A percentile compares a stretch with the other conserved stretches of the same genome.
Evolutionary conservation across 352 stramenopile species (phyloP).

Genomic region (Phytophthora pini): DNA sequence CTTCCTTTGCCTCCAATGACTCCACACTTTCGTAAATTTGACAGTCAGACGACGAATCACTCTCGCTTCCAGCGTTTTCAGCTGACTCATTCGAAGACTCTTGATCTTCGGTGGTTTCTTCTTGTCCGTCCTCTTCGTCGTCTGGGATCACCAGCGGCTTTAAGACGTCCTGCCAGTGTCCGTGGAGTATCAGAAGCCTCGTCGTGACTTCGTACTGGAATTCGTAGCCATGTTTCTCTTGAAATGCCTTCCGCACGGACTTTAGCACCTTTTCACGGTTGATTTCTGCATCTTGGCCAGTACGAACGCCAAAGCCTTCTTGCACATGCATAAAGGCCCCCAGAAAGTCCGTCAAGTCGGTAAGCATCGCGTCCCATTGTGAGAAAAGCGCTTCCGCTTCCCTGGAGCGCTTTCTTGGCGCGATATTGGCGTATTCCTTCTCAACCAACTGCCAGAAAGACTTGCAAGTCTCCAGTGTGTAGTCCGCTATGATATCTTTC

Average conservation of each 20-base stretch:
- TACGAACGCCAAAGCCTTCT: not conserved
- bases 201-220: conserved; percentile 5
- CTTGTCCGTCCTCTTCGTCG: not conserved
- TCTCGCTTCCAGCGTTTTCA: not conserved
- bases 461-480: not conserved
- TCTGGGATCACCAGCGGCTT: not conserved
- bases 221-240: not conserved
- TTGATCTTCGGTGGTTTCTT: not conserved
- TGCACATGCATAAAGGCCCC: not conserved
- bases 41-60: not conserved
- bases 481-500: not conserved
- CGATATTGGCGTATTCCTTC: conserved; percentile 3
- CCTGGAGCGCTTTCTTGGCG: not conserved
- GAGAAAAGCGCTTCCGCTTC: not conserved
- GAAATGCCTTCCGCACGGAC: conserved; percentile 1
- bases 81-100: not conserved
- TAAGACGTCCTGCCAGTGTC: not conserved
- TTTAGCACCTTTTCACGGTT: not conserved
- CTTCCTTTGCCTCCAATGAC: not conserved
- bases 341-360: not conserved
- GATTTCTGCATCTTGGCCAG: conserved; percentile 8
- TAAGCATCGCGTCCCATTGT: conserved; percentile 3
- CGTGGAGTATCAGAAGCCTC: conserved; percentile 5
- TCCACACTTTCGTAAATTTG: not conserved
- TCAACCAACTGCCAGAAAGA: conserved; percentile 5